A percentile compares a stretch with the other conserved stretches of the same genome.
Evolutionary conservation across 2,329 filamentous ascomycete species (phyloP).

Genomic region (Exophiala lecanii-corni): DNA sequence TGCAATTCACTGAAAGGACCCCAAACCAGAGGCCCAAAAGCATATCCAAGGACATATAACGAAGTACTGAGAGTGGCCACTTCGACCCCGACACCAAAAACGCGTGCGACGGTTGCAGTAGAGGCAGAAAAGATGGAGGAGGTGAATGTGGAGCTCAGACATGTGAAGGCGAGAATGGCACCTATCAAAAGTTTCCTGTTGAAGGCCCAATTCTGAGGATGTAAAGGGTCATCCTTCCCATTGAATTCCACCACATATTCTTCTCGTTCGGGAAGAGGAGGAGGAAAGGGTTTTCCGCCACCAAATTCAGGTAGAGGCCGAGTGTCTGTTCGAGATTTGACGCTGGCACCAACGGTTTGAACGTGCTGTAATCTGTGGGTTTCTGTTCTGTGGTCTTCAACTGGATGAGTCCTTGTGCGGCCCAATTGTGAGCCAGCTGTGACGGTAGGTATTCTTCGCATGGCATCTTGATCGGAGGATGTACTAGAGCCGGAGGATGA

Average conservation of each 20-base stretch:
- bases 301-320: slow-evolving; percentile 43
- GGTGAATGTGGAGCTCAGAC: slow-evolving; percentile 48
- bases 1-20: slow-evolving; percentile 51
- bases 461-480: slow-evolving; percentile 20
- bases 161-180: slow-evolving; percentile 26
- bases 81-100: slow-evolving; percentile 53
- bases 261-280: slow-evolving; percentile 51
- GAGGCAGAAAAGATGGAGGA: slow-evolving; percentile 65
- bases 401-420: slow-evolving; percentile 24
- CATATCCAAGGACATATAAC: slow-evolving; percentile 45
- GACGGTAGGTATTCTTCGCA: slow-evolving; percentile 24
- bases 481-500: slow-evolving; percentile 27
- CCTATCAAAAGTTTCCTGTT: slow-evolving; percentile 56
- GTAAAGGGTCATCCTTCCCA: slow-evolving; percentile 74
- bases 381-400: slow-evolving; percentile 26
- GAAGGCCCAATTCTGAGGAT: slow-evolving; percentile 82
- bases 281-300: slow-evolving; percentile 54
- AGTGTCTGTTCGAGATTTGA: slow-evolving; percentile 29
- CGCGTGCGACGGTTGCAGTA: slow-evolving; percentile 50
- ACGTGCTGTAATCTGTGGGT: slow-evolving; percentile 35
- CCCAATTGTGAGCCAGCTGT: slow-evolving; percentile 13
- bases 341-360: slow-evolving; percentile 37
- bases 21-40: slow-evolving; percentile 47
- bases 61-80: slow-evolving; percentile 39
- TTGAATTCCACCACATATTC: slow-evolving; percentile 70